phyloP scores from a whole-genome alignment of 2,329 filamentous ascomycete species.

The Triangularia verruculosa region DNA sequence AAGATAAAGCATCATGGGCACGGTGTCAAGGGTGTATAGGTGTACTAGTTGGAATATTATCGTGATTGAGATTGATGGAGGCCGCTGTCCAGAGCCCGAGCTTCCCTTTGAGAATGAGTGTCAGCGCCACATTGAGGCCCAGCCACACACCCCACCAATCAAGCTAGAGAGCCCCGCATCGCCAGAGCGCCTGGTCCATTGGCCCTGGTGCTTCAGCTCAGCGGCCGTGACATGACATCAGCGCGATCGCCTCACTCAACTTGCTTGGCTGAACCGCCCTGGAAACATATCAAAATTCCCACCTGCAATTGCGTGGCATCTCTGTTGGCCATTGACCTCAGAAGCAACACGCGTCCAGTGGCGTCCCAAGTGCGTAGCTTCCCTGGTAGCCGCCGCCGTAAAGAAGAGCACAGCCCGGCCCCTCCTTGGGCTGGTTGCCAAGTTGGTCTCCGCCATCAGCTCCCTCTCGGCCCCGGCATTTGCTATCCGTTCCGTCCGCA shows the following conservation, averaged over 20 bases:
- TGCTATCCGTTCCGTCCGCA: background rate
- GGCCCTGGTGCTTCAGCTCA: background rate
- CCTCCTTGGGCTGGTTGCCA: constrained; percentile 14
- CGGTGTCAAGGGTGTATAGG: background rate
- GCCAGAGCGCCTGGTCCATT: background rate
- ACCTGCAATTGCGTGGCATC: background rate
- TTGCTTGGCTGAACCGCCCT: background rate
- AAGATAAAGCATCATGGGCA: too few species aligned
- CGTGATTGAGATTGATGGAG: background rate
- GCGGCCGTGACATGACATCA: background rate
- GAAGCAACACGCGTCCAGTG: background rate
- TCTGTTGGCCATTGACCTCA: background rate
- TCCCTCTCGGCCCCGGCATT: constrained; percentile 1
- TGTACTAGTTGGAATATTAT: background rate
- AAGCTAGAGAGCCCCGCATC: background rate
- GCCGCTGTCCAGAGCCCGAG: background rate
- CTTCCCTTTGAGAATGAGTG: background rate
- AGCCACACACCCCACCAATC: background rate
- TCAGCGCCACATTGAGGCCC: background rate
- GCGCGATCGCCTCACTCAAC: background rate
- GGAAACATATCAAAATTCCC: background rate
- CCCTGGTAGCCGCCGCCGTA: background rate
- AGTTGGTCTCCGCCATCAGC: constrained; percentile 15
- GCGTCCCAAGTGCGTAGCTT: background rate
- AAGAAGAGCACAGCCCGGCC: background rate